Evolutionary conservation across 1,284 basidiomycete genomes (phyloP).

Genomic region (Anthracocystis walkeri): DNA sequence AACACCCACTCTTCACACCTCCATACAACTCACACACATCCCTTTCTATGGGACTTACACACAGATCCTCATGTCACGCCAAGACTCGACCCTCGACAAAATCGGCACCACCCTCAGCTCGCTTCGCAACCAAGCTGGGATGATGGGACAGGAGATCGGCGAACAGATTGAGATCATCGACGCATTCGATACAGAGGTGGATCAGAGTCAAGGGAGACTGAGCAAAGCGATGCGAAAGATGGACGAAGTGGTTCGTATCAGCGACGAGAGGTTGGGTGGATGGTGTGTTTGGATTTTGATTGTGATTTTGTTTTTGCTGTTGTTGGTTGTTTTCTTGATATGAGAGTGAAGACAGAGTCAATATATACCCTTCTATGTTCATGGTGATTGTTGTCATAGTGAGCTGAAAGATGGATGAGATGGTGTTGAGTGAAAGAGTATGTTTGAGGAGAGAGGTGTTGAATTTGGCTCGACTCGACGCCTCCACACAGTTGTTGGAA

Average conservation of each 20-base stretch:
- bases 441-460: neutral
- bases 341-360: constrained; percentile 16
- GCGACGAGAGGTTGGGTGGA: constrained; percentile 64
- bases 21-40: neutral
- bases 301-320: constrained; percentile 49
- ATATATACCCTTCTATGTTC: neutral
- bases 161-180: constrained; percentile 66
- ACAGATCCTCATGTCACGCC: constrained; percentile 59
- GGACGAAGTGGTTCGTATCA: constrained; percentile 61
- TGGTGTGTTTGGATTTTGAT: constrained; percentile 69
- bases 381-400: too few species aligned
- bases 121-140: constrained; percentile 61
- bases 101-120: constrained; percentile 61
- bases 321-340: constrained; percentile 55
- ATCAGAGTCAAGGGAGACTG: constrained; percentile 57
- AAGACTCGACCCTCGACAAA: constrained; percentile 64
- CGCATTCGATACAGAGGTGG: constrained; percentile 65
- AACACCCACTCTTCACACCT: neutral
- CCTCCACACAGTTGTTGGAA: neutral
- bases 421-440: too few species aligned
- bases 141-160: constrained; percentile 64
- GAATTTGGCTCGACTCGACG: neutral
- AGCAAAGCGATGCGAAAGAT: constrained; percentile 62
- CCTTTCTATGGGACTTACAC: too few species aligned
- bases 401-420: too few species aligned